Conservation (phyloP, 495 filamentous ascomycete genomes). For the Darksidea phi region DNA sequence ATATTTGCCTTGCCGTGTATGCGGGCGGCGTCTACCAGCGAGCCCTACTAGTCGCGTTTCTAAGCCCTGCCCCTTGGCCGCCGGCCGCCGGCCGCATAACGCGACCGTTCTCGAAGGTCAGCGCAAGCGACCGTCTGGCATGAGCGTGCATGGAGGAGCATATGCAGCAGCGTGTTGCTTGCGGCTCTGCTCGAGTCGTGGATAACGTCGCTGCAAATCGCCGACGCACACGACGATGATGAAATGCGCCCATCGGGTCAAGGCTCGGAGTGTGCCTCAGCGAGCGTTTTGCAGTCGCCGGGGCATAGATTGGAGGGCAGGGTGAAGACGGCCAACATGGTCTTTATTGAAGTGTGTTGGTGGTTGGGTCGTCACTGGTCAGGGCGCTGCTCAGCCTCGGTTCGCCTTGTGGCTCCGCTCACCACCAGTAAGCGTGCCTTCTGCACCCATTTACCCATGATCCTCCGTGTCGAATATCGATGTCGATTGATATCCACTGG, state of each 20-base stretch:
- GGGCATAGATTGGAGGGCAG: neutral
- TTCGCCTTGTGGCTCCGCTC: constrained; percentile 18
- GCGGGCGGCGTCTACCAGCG: constrained; percentile 24
- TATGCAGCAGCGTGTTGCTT: constrained; percentile 25
- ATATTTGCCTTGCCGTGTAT: constrained; percentile 11
- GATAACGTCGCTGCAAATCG: too few relatives aligned
- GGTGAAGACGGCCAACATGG: neutral
- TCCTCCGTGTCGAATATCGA: constrained; percentile 42
- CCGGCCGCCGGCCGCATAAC: too few relatives aligned
- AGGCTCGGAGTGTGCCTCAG: neutral
- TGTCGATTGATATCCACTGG: constrained; percentile 99
- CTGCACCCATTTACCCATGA: constrained; percentile 24
- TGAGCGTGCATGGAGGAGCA: constrained; percentile 24
- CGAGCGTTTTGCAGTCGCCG: neutral
- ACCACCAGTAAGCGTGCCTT: constrained; percentile 6
- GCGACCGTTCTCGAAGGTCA: constrained; percentile 10
- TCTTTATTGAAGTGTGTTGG: constrained; percentile 13
- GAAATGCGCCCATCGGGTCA: too few relatives aligned
- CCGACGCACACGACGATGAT: too few relatives aligned
- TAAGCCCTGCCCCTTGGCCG: neutral
- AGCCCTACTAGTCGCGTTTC: constrained; percentile 12
- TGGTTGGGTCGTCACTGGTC: constrained; percentile 3
- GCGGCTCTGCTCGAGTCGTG: constrained; percentile 22
- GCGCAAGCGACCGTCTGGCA: constrained; percentile 22
- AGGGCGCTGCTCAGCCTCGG: constrained; percentile 9